Conservation (phyloP, 2,329 filamentous ascomycete species). For the Didymella keratinophila region DNA sequence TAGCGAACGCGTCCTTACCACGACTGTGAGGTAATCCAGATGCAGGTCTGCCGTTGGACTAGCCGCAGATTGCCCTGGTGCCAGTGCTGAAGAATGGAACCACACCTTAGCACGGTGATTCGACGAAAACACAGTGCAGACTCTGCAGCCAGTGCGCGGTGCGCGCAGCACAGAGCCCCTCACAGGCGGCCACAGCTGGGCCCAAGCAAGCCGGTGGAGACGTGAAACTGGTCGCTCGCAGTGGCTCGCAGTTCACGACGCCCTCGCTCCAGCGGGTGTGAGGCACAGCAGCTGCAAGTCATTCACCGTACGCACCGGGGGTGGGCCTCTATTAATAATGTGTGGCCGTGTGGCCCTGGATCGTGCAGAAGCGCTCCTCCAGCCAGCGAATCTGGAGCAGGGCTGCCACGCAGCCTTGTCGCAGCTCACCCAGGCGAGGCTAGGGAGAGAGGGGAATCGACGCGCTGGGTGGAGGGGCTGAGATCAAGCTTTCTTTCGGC, state of each 20-base stretch:
- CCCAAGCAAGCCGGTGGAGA: conserved; percentile 10
- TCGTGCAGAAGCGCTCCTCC: conserved; percentile 31
- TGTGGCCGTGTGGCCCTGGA: conserved; percentile 24
- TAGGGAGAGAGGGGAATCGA: conserved; percentile 26
- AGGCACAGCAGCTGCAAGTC: conserved; percentile 27
- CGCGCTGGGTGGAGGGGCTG: conserved; percentile 21
- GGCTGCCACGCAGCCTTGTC: conserved; percentile 40
- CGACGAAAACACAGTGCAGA: conserved; percentile 18
- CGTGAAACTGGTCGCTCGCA: conserved; percentile 5
- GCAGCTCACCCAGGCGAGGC: conserved; percentile 32
- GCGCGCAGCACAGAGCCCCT: conserved; percentile 16
- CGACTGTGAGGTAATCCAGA: conserved; percentile 9
- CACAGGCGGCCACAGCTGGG: conserved; percentile 11
- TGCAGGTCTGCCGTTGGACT: conserved; percentile 15
- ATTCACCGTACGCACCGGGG: conserved; percentile 17
- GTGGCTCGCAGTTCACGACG: conserved; percentile 4
- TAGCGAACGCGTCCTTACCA: background rate
- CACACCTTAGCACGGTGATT: conserved; percentile 16
- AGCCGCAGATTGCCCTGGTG: conserved; percentile 11
- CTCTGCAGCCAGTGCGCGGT: conserved; percentile 18
- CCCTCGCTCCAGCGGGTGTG: conserved; percentile 12
- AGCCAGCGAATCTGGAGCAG: conserved; percentile 22
- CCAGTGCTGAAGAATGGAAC: conserved; percentile 16
- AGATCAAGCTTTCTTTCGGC: conserved; percentile 1
- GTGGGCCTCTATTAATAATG: conserved; percentile 25